Evolutionary conservation across 139 green algal species (phyloP).

Genomic region (Picochlorum sp.): DNA sequence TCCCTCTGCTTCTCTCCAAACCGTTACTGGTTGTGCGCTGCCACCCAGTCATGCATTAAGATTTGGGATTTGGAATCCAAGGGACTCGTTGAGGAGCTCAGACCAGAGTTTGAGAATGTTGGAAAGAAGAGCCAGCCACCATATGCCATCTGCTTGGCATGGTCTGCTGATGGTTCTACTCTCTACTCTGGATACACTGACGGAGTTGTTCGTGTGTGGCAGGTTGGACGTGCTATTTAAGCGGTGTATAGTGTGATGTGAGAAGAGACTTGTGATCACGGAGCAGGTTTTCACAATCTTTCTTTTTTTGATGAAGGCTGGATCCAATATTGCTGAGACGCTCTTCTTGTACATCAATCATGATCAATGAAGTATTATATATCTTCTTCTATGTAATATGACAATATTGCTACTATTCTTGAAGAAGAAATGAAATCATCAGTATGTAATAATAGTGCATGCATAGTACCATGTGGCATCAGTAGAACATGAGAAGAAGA

Average conservation of each 20-base stretch:
- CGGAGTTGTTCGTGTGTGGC: constrained; percentile 67
- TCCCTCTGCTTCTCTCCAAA: constrained; percentile 96
- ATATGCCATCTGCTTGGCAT: constrained; percentile 92
- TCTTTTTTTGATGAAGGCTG: not conserved
- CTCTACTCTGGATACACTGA: constrained; percentile 88
- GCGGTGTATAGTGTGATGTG: not conserved
- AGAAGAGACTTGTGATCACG: constrained; percentile 7
- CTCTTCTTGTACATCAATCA: constrained; percentile 2
- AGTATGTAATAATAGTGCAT: no score
- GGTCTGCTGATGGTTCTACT: constrained; percentile 92
- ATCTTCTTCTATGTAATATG: no score
- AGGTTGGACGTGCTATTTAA: constrained; percentile 48
- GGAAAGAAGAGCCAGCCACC: constrained; percentile 50
- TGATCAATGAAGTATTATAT: not conserved
- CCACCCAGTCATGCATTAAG: constrained; percentile 84
- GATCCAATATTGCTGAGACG: constrained; percentile 14
- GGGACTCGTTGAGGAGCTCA: constrained; percentile 87
- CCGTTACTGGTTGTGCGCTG: constrained; percentile 98
- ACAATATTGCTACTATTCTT: no score
- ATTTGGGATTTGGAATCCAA: constrained; percentile 98
- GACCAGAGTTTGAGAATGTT: constrained; percentile 52
- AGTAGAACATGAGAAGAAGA: no score
- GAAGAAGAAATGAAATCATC: no score
- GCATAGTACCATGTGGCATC: no score
- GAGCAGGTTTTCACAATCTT: not conserved